A percentile compares a stretch with the other conserved stretches of the same genome.
phyloP scores from a whole-genome alignment of 192 early-diverging fungal genomes.

The Linnemannia zychae region DNA sequence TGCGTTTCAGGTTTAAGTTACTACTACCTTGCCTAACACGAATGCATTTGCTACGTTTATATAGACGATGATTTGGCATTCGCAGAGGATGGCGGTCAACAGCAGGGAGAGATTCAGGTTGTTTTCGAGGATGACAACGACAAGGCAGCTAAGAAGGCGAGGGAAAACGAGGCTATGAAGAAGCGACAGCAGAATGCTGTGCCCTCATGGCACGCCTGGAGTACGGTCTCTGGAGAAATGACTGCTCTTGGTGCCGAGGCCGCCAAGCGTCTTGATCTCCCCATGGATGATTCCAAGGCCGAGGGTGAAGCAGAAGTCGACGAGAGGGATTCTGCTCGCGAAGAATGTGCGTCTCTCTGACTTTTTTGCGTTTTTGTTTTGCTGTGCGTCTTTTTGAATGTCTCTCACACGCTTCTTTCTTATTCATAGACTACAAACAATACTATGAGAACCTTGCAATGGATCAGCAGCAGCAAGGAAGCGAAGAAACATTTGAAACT shows the following conservation, averaged over 20 bases:
- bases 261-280: conserved; percentile 46
- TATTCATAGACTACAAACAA: conserved; percentile 36
- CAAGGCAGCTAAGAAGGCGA: conserved; percentile 71
- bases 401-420: conserved; percentile 15
- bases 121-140: conserved; percentile 81
- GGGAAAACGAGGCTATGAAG: conserved; percentile 73
- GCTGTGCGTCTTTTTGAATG: conserved; percentile 28
- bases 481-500: conserved; percentile 26
- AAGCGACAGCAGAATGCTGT: conserved; percentile 82
- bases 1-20: not conserved
- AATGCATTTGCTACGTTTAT: not conserved
- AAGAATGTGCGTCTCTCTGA: conserved; percentile 56
- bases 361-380: not conserved
- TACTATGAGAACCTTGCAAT: conserved; percentile 45
- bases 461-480: not conserved
- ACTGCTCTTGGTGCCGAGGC: conserved; percentile 54
- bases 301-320: conserved; percentile 52
- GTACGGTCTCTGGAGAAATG: conserved; percentile 74
- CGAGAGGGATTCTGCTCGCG: conserved; percentile 55
- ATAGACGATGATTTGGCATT: conserved; percentile 73
- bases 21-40: not conserved
- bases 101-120: conserved; percentile 76
- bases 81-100: conserved; percentile 74
- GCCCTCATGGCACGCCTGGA: conserved; percentile 84
- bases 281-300: conserved; percentile 56